phyloP scores from a whole-genome alignment of 2,329 filamentous ascomycete genomes.

The Apiospora saccharicola region DNA sequence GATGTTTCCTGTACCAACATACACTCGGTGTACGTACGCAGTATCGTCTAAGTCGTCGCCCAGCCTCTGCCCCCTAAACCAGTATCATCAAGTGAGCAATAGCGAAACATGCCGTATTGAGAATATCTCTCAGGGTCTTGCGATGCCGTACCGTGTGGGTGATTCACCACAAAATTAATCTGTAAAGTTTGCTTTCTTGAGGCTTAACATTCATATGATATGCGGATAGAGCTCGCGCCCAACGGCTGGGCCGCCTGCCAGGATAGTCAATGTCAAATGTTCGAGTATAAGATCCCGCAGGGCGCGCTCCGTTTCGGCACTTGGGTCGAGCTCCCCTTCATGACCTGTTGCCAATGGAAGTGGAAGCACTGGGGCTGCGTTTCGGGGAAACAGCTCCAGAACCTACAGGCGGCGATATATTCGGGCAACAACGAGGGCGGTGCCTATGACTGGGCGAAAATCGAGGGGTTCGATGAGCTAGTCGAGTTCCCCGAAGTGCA shows the following conservation, averaged over 20 bases:
- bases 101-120: not conserved
- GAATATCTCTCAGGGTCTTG: not conserved
- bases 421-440: constrained; percentile 55
- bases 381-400: constrained; percentile 75
- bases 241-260: constrained; percentile 78
- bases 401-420: constrained; percentile 62
- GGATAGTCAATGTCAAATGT: constrained; percentile 75
- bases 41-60: not conserved
- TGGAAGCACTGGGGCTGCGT: constrained; percentile 96
- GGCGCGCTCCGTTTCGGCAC: constrained; percentile 79
- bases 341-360: constrained; percentile 66
- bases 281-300: constrained; percentile 75
- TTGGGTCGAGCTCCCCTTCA: constrained; percentile 68
- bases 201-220: not conserved
- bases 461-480: constrained; percentile 86
- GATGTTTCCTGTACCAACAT: too few species aligned
- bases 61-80: not conserved
- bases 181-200: not conserved
- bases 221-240: constrained; percentile 67
- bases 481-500: constrained; percentile 66
- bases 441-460: constrained; percentile 65
- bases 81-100: not conserved
- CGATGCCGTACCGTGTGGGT: not conserved
- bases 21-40: not conserved
- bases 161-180: not conserved